Conservation (phyloP, 106 monocot species). For the Platanthera guangdongensis region DNA sequence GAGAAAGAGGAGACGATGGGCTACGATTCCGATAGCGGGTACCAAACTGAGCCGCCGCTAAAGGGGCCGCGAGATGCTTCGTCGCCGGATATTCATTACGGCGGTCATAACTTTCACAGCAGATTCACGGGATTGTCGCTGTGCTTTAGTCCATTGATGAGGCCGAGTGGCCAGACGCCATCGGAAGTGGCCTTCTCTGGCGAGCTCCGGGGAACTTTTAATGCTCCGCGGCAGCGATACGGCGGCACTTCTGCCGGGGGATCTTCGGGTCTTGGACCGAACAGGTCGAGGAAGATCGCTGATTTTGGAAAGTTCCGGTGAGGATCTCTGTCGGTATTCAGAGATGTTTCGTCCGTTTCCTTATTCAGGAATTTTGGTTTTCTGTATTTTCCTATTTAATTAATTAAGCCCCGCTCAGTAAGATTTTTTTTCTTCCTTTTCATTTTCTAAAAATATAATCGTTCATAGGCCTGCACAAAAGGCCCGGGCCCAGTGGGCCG, state of each 20-base stretch:
- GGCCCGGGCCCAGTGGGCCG: no score
- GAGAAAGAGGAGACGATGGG: conserved; percentile 9
- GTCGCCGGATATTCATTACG: not conserved
- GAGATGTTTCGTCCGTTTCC: no score
- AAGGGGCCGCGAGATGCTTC: not conserved
- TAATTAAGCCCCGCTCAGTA: no score
- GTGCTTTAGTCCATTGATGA: conserved; percentile 14
- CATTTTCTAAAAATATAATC: no score
- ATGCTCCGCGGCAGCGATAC: not conserved
- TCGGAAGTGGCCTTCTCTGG: conserved; percentile 9
- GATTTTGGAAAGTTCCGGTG: conserved; percentile 17
- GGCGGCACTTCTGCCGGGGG: not conserved
- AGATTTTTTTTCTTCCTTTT: no score
- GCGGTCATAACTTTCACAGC: not conserved
- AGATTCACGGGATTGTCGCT: conserved; percentile 7
- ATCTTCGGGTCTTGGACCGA: conserved; percentile 5
- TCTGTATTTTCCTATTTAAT: no score
- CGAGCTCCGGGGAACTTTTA: conserved; percentile 6
- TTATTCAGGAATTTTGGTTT: no score
- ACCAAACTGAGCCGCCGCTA: conserved; percentile 10
- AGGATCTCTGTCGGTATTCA: not conserved
- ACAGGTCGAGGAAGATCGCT: conserved; percentile 22
- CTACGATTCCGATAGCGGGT: conserved; percentile 11
- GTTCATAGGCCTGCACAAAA: no score
- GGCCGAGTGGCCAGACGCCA: conserved; percentile 6